Base-by-base conservation (phyloP, 2,329 filamentous ascomycete species). In the Dactylellina haptotyla region DNA sequence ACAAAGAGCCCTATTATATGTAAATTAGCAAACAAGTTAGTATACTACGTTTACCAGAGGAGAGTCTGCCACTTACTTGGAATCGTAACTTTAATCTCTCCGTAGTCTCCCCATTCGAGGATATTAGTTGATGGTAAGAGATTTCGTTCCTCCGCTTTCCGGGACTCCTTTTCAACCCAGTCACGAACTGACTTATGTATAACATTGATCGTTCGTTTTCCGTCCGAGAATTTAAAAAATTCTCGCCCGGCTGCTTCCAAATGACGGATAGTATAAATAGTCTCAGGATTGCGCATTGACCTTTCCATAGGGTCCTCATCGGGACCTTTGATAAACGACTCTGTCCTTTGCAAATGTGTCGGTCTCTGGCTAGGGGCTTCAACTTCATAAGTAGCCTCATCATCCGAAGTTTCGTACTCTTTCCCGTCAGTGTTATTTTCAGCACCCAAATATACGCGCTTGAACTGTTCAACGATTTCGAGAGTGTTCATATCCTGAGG, bases 401-500 rank as follows among this genome's bases (percentile, higher is more conserved):
- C 66, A 26, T 50, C 58, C 12, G 39, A 43, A 18, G 18, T 30
- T 14, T 53, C 58, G 3, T 12, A 32, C 25, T 56, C 39, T 4
- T 32, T 46, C 1, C 4, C 20, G 1, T 57, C 37, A 1, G 5
- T 4, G 8, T 6, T n/a, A 56, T 43, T 34, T 37, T 30, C 25
- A 16, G 34, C 4, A 14, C 39, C 37, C 4, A 63, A 12, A 26
- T 63, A 71, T n/a, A 30, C 28, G 6, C 25, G 20, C 37, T 71
- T 71, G 25, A 71, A 71, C n/a, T 71, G 45, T 32, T 71, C 66
- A 5, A 71, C 41, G 20, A 71, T 71, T 32, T 63, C 57, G 34
- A 71, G 26, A 0, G 66, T 71, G 16, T 57, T 54, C 57, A 63
- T 71, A 8, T 57, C 66, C 10, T 37, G n/a, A 14, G 58, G 48